Percentiles rank a stretch among this genome's conserved stretches.
phyloP scores from a whole-genome alignment of 805 yeast genomes.

The Debaryomyces maramus region DNA sequence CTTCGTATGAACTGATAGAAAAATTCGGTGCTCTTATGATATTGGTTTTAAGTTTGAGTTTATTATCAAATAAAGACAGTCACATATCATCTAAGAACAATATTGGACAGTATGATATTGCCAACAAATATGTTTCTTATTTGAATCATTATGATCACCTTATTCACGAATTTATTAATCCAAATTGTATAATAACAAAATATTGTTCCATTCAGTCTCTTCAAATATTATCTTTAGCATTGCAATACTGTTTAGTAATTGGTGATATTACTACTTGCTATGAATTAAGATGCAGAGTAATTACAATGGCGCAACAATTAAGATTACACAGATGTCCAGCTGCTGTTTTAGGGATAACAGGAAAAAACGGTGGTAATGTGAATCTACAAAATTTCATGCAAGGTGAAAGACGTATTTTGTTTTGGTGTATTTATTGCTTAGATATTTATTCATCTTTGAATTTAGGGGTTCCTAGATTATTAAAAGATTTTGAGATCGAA shows the following conservation, averaged over 20 bases:
- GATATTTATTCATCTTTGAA: conserved; percentile 75
- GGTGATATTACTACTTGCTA: conserved; percentile 77
- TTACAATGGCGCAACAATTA: conserved; percentile 82
- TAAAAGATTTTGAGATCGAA: conserved; percentile 80
- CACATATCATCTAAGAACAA: conserved; percentile 13
- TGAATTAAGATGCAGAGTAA: conserved; percentile 70
- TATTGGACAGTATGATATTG: conserved; percentile 11
- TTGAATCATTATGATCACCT: conserved; percentile 57
- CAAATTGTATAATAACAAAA: conserved; percentile 55
- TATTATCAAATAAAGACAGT: conserved; percentile 43
- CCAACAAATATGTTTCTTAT: conserved; percentile 18
- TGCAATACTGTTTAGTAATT: conserved; percentile 67
- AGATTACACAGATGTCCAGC: conserved; percentile 86
- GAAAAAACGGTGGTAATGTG: conserved; percentile 23
- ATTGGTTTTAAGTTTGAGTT: conserved; percentile 48
- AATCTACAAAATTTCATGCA: conserved; percentile 65
- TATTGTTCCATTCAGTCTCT: conserved; percentile 66
- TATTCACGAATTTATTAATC: conserved; percentile 60
- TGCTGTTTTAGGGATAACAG: conserved; percentile 69
- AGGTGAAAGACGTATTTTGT: conserved; percentile 77
- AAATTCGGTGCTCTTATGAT: conserved; percentile 57
- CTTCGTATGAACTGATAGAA: conserved; percentile 33
- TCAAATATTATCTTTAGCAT: conserved; percentile 66
- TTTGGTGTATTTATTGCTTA: conserved; percentile 80
- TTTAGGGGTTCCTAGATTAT: conserved; percentile 77